Evolutionary conservation across 2,329 filamentous ascomycete species (phyloP), one percentile per base, ranked within the genome.

Genomic region (Orbilia blumenaviensis): DNA sequence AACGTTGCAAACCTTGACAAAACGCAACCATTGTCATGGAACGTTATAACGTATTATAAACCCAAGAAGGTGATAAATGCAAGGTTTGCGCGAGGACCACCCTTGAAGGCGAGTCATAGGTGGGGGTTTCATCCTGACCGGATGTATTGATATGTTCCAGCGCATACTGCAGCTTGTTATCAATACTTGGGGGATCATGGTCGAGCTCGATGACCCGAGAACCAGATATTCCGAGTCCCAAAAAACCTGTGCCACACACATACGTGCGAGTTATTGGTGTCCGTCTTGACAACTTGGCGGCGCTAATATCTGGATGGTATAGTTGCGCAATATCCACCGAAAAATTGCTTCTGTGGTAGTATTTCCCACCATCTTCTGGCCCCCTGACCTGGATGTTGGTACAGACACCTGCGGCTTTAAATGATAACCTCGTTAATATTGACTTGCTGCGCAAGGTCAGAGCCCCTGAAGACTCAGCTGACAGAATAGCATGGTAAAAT

Each of bases 81-180:
- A 75, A 41, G 25, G 69, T 67, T 75, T 66, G 69, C 69, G 69
- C 42, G 69, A 74, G 66, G 25, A 10, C 41, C 41, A 42, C 42
- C 27, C 36, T 54, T 63, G 29, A 56, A 38, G 18, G 32, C 42
- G 14, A 64, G 50, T 52, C 58, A 63, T 50, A 41, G 41, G 54
- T 75, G 64, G 72, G 58, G 72, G 72, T 76, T 76, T 76, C 72
- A 69, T 76, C 52, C 72, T 54, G 64, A 69, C 54, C 52, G 54
- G 72, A 68, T 58, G 54, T 60, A 50, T 63, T 64, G n/a, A 36
- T 16, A 46, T 21, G 56, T 62, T 62, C 21, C 58, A 18, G n/a
- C 38, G 44, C 54, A 54, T 32, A 9, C 21, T 48, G 38, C 25
- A 56, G 29, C 14, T 18, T 36, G 41, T 46, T 62, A 42, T 61